Conservation (phyloP, 2,329 filamentous ascomycete species). For the Plectosphaerella plurivora region DNA sequence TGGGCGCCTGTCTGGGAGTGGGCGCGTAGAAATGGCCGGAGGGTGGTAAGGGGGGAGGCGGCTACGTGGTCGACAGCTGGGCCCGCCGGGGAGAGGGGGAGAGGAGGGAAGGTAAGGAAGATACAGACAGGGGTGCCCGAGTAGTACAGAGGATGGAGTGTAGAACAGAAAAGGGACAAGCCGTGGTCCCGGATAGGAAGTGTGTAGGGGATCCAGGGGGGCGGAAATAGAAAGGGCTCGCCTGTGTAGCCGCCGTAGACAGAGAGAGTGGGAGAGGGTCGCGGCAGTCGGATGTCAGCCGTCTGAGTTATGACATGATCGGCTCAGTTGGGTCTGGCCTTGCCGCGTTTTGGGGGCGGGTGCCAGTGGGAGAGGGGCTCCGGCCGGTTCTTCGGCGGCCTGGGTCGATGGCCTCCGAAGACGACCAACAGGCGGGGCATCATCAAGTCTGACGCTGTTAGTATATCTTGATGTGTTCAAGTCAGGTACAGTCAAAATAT, state of each 20-base stretch:
- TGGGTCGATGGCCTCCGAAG: too few species aligned
- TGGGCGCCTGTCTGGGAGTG: constrained; percentile 43
- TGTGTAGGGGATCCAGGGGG: constrained; percentile 11
- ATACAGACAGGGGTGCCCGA: background rate
- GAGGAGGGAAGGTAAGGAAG: too few species aligned
- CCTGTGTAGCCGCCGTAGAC: constrained; percentile 26
- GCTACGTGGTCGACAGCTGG: constrained; percentile 11
- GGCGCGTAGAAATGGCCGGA: constrained; percentile 36
- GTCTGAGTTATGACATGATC: background rate
- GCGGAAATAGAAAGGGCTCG: constrained; percentile 25
- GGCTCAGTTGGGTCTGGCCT: background rate
- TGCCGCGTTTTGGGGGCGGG: background rate
- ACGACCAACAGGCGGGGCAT: too few species aligned
- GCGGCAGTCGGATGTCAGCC: background rate
- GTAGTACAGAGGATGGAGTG: background rate
- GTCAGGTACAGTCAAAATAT: too few species aligned
- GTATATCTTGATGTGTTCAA: too few species aligned
- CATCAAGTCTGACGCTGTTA: too few species aligned
- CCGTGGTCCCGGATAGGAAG: background rate
- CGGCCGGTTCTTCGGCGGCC: background rate
- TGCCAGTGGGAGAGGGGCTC: background rate
- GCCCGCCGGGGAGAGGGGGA: constrained; percentile 7
- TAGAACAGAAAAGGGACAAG: background rate
- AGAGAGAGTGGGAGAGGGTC: background rate
- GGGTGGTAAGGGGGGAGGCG: constrained; percentile 14